Percentiles rank a stretch among this genome's conserved stretches.
Evolutionary conservation across 2,329 filamentous ascomycete species (phyloP).

Genomic region (Botrytis byssoidea): DNA sequence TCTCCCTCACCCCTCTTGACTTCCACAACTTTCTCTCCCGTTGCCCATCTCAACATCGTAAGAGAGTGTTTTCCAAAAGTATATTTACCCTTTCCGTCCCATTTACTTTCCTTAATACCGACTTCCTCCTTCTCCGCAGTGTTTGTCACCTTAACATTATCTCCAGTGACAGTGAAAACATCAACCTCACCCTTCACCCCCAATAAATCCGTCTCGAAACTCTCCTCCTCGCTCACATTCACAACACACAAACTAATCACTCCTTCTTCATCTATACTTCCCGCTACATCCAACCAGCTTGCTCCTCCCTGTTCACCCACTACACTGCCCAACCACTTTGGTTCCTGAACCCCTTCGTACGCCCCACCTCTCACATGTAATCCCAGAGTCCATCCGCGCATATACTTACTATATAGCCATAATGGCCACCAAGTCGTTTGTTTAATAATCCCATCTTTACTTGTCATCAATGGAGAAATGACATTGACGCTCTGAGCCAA

Average conservation of each 20-base stretch:
- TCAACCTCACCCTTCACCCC: conserved; percentile 55
- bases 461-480: conserved; percentile 66
- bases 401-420: conserved; percentile 62
- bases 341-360: conserved; percentile 66
- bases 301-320: conserved; percentile 56
- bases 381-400: conserved; percentile 69
- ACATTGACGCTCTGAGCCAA: conserved; percentile 68
- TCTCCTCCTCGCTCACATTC: conserved; percentile 63
- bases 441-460: conserved; percentile 54
- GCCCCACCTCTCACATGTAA: conserved; percentile 61
- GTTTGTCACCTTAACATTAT: conserved; percentile 58
- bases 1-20: conserved; percentile 29
- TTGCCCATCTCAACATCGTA: conserved; percentile 59
- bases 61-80: conserved; percentile 69
- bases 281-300: conserved; percentile 69
- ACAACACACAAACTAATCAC: conserved; percentile 67
- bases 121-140: conserved; percentile 62
- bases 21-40: conserved; percentile 34
- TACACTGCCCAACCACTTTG: conserved; percentile 61
- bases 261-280: conserved; percentile 56
- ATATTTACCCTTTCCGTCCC: conserved; percentile 62
- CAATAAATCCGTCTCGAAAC: conserved; percentile 58
- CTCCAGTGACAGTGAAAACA: conserved; percentile 63
- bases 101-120: conserved; percentile 56
- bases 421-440: conserved; percentile 66